A percentile compares a stretch with the other conserved stretches of the same genome.
Conservation (phyloP, 2,329 filamentous ascomycete species). For the Cryphonectria japonica region DNA sequence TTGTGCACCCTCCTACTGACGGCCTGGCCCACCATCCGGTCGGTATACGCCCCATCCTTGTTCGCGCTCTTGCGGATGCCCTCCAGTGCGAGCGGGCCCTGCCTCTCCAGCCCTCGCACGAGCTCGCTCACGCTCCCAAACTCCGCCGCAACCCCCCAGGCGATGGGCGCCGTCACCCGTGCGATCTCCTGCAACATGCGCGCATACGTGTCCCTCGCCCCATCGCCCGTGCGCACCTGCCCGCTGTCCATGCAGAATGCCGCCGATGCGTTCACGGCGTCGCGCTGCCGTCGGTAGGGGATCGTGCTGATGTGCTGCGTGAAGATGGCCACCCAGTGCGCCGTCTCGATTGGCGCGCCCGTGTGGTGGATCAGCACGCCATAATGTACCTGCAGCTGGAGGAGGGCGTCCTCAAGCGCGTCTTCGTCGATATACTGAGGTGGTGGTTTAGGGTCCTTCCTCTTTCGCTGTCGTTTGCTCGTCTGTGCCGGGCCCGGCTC, state of each 20-base stretch:
- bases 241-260: constrained; percentile 80
- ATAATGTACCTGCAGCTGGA: constrained; percentile 71
- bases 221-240: constrained; percentile 73
- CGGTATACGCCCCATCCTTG: constrained; percentile 59
- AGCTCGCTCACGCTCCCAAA: constrained; percentile 63
- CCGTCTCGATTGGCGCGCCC: constrained; percentile 61
- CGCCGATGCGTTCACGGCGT: constrained; percentile 54
- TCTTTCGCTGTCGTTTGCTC: constrained; percentile 37
- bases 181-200: constrained; percentile 78
- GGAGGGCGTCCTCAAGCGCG: constrained; percentile 69
- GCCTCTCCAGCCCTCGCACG: constrained; percentile 59
- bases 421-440: constrained; percentile 67
- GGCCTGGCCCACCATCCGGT: constrained; percentile 59
- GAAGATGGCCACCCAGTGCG: constrained; percentile 73
- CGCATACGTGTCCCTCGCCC: constrained; percentile 67
- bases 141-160: constrained; percentile 67
- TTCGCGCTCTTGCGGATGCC: constrained; percentile 62
- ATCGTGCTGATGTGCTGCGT: constrained; percentile 80
- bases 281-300: constrained; percentile 66
- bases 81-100: constrained; percentile 66
- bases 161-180: constrained; percentile 72
- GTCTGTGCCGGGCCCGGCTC: constrained; percentile 20
- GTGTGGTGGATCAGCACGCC: constrained; percentile 73
- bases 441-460: constrained; percentile 45
- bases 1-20: constrained; percentile 63